Base-by-base conservation (phyloP, 2,329 filamentous ascomycete species). In the Decorospora gaudefroyi region DNA sequence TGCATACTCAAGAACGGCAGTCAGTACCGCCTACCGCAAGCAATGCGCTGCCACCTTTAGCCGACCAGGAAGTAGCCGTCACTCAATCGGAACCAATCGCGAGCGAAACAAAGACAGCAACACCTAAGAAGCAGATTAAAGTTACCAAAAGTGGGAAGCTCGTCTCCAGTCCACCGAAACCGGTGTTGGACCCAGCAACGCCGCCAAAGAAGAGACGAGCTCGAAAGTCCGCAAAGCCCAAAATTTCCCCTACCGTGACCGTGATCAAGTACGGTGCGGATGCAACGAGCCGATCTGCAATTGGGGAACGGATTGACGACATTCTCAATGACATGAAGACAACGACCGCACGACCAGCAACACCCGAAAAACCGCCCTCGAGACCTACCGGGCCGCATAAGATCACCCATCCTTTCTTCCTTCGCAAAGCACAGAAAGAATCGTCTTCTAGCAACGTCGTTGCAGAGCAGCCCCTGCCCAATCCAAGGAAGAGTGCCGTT, bases 351-450 rank as follows among this genome's bases (percentile, higher is more conserved):
- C 50, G 42, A 11, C 52, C 43, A 46, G 57, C 51, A 23, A 65
- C 52, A 9, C 43, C 39, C 31, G 49, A 57, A 36, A 55, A 63
- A 41, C 19, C 36, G 26, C 31, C 59, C 16, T 27, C 46, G 23
- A 71, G 69, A 49, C 62, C 67, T 50, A 39, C 58, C 36, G 57
- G 58, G 10, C 57, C 69, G 29, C 55, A 66, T 5, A 83, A 80
- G 57, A 55, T 74, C 1, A 79, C 81, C 0, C 84, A 90, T 68
- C 86, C 87, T 0, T 88, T 90, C 62, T 90, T 90, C 60, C 62
- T 78, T 11, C 81, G 79, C 4, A 87, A 84, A 55, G 15, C 74
- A 5, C 62, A 55, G 27, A 61, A 58, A 36, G 49, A 61, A 16
- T 54, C 58, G 5, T 31, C 32, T 23, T 17, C 62, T 54, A 32